Evolutionary conservation across 306 rosid species (phyloP), one percentile per base, ranked within the genome.

Genomic region (Cucumis cinereus): DNA sequence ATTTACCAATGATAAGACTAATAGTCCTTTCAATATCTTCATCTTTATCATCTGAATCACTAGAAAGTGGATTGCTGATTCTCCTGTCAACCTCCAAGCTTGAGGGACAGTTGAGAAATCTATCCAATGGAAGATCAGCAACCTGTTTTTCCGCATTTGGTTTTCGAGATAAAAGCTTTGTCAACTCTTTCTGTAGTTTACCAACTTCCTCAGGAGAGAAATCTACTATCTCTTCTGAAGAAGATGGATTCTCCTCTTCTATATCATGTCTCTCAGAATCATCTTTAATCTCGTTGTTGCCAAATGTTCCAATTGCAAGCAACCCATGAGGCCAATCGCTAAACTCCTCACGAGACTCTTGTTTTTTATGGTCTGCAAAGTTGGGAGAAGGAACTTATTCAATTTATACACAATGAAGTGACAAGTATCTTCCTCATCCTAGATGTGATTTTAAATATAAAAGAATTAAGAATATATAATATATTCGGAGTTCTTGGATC

Each of bases 61-160:
- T 83, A 84, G 83, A 82, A 73, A 90, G 85, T 0, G 86, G 84
- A 53, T 82, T 92, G 75, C 98, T 92, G 69, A 83, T 87, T 81
- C 96, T 86, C 77, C 96, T 79, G 79, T 92, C 97, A 8, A 95
- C 96, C 84, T 95, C 98, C 88, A 95, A 83, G 85, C 95, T 95
- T 61, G 99, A 95, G 6, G 99, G 99, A 81, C 97, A 95, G 54
- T 95, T 95, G 54, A 95, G 92, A 80, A 95, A 95, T 83, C 98
- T 90, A 74, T 95, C 97, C 80, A 95, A 79, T 5, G 99, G 99
- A 77, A 95, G 98, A 79, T 90, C 98, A 43, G 91, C 83, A 14
- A 83, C 85, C 76, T 86, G 89, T 77, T 89, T 89, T 60, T 89
- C 97, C 47, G 83, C 83, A 75, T 86, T 89, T 7, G 93, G 88